Conservation (phyloP, 1,284 basidiomycete genomes). For the Heterobasidion occidentale region DNA sequence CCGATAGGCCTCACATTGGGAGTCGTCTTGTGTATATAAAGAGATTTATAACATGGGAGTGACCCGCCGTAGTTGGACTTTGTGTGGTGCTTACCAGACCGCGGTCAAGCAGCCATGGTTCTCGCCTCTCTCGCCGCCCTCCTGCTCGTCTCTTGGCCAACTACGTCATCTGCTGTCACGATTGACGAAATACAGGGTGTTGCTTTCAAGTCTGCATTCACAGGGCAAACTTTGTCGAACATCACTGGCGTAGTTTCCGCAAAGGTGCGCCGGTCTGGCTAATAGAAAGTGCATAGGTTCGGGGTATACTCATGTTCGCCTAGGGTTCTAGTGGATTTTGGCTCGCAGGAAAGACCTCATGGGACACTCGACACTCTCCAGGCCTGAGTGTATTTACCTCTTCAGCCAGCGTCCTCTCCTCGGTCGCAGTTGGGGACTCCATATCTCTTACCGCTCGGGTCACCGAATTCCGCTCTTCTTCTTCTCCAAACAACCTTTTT, state of each 20-base stretch:
- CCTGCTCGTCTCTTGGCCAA: neutral
- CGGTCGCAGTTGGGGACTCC: slow-evolving; percentile 40
- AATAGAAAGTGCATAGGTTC: too few relatives aligned
- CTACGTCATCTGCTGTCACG: neutral
- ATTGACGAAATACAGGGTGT: slow-evolving; percentile 43
- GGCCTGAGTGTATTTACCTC: slow-evolving; percentile 46
- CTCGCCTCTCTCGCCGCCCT: neutral
- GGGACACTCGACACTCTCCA: slow-evolving; percentile 41
- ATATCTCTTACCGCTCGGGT: slow-evolving; percentile 41
- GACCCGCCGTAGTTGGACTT: neutral
- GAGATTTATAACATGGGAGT: neutral
- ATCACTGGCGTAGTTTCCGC: slow-evolving; percentile 49
- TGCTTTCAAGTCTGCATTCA: slow-evolving; percentile 40
- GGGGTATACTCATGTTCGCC: too few relatives aligned
- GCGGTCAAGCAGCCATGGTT: neutral
- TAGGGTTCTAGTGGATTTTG: slow-evolving; percentile 46
- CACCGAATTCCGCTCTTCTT: slow-evolving; percentile 39
- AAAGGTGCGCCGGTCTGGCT: slow-evolving; percentile 27
- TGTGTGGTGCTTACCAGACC: neutral
- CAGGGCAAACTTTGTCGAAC: slow-evolving; percentile 37
- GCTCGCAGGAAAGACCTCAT: slow-evolving; percentile 36
- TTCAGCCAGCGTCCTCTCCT: slow-evolving; percentile 20
- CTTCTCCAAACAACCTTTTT: slow-evolving; percentile 36
- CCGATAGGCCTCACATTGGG: neutral
- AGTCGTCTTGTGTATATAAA: neutral